phyloP scores from a whole-genome alignment of 345 rosid species.

The Eucalyptus sideroxylon region DNA sequence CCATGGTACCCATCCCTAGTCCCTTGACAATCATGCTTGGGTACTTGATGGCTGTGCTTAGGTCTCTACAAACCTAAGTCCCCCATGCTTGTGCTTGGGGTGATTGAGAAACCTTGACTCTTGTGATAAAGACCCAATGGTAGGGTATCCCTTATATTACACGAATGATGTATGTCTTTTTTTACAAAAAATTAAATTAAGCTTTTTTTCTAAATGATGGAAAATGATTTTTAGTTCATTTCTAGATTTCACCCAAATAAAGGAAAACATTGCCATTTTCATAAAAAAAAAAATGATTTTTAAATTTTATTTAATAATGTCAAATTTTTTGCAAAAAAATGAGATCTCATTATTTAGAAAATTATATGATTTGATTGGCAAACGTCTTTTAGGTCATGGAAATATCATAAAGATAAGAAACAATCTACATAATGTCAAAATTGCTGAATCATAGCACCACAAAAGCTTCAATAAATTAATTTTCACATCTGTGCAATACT shows the following conservation, averaged over 20 bases:
- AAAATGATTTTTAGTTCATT: background rate
- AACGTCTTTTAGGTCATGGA: background rate
- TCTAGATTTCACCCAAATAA: background rate
- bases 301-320: background rate
- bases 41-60: fast-evolving
- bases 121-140: background rate
- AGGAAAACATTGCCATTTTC: background rate
- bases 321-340: background rate
- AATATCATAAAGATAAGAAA: background rate
- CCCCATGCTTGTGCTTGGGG: background rate
- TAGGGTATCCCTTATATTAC: background rate
- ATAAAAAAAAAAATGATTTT: background rate
- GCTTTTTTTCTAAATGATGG: background rate
- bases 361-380: background rate
- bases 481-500: background rate
- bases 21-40: background rate
- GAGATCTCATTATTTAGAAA: background rate
- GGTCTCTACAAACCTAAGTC: background rate
- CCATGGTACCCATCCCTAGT: background rate
- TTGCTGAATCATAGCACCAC: background rate
- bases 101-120: background rate
- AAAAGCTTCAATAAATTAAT: background rate
- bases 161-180: background rate
- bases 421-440: background rate
- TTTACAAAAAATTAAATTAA: background rate